Conservation (phyloP, 2,329 filamentous ascomycete genomes). For the Rugonectria rugulosa region DNA sequence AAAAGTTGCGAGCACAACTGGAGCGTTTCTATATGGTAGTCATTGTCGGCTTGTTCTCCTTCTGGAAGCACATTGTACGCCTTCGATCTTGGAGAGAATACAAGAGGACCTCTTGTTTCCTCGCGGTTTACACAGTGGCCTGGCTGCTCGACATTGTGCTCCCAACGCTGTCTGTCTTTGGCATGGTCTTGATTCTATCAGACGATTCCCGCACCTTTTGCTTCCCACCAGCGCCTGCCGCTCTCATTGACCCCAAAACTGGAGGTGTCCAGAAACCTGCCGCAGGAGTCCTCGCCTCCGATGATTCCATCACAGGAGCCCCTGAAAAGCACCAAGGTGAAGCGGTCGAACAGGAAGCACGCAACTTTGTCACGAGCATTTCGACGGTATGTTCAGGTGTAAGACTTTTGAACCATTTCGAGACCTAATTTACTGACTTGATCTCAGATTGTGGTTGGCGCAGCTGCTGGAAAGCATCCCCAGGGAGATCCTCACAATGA, state of each 20-base stretch:
- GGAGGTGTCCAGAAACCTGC: conserved; percentile 81
- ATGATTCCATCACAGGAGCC: conserved; percentile 80
- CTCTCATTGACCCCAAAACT: conserved; percentile 72
- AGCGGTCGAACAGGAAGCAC: conserved; percentile 83
- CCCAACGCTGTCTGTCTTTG: conserved; percentile 63
- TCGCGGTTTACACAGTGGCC: conserved; percentile 63
- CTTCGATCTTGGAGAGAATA: conserved; percentile 82
- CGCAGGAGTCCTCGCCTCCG: conserved; percentile 77
- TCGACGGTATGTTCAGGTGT: conserved; percentile 47
- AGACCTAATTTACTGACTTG: conserved; percentile 43
- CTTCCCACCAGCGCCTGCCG: conserved; percentile 80
- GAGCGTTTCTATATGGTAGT: conserved; percentile 86
- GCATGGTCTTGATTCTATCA: conserved; percentile 72
- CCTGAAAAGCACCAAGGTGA: conserved; percentile 86
- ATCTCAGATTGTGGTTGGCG: conserved; percentile 78
- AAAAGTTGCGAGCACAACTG: conserved; percentile 79
- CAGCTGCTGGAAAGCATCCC: conserved; percentile 79
- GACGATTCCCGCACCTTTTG: conserved; percentile 67
- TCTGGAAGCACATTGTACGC: conserved; percentile 77
- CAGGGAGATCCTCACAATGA: conserved; percentile 66
- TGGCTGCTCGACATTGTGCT: conserved; percentile 78
- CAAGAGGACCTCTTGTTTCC: conserved; percentile 71
- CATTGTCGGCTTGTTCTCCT: conserved; percentile 68
- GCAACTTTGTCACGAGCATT: conserved; percentile 79
- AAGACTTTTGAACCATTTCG: conserved; percentile 18